These are phyloP conservation scores for Xylaria venustula DNA, from an alignment of 495 filamentous ascomycete species.

Conservation along the genomic window DNA sequence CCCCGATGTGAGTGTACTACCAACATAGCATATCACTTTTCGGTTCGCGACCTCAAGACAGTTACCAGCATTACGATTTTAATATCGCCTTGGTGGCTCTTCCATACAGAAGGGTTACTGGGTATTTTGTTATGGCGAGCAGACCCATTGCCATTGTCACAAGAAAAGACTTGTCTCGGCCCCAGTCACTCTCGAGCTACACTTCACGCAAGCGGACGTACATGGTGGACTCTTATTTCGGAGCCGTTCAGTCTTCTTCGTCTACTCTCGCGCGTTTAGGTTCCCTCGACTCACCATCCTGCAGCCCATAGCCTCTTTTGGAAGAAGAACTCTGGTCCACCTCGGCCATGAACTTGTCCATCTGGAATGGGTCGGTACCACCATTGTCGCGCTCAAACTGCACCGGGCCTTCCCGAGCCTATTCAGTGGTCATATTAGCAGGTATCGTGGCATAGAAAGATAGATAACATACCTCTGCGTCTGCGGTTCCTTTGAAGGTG, in stretches of 20 bases:
- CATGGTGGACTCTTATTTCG: too few relatives aligned
- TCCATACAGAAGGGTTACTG: too few relatives aligned
- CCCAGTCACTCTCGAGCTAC: too few relatives aligned
- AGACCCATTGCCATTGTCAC: too few relatives aligned
- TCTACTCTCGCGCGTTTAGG: constrained; percentile 80
- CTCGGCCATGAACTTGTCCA: constrained; percentile 87
- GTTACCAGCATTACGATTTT: too few relatives aligned
- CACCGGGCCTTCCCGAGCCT: constrained; percentile 87
- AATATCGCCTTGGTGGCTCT: too few relatives aligned
- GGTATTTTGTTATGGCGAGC: too few relatives aligned
- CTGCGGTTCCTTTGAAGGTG: constrained; percentile 84
- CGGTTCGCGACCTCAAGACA: too few relatives aligned
- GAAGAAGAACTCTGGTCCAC: constrained; percentile 61
- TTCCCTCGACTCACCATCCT: constrained; percentile 66
- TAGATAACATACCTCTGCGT: constrained; percentile 68
- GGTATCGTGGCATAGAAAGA: constrained; percentile 20
- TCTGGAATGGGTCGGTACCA: constrained; percentile 77
- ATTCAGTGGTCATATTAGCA: constrained; percentile 22
- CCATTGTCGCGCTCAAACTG: constrained; percentile 90
- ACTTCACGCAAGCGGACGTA: too few relatives aligned
- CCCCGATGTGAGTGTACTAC: too few relatives aligned
- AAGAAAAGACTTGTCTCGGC: too few relatives aligned
- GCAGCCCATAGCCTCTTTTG: constrained; percentile 81
- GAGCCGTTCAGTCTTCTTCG: constrained; percentile 54
- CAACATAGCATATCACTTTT: too few relatives aligned